Evolutionary conservation across 768 basidiomycete genomes (phyloP), one percentile per base, ranked within the genome.

Genomic region (Fistulinella prunicolor): DNA sequence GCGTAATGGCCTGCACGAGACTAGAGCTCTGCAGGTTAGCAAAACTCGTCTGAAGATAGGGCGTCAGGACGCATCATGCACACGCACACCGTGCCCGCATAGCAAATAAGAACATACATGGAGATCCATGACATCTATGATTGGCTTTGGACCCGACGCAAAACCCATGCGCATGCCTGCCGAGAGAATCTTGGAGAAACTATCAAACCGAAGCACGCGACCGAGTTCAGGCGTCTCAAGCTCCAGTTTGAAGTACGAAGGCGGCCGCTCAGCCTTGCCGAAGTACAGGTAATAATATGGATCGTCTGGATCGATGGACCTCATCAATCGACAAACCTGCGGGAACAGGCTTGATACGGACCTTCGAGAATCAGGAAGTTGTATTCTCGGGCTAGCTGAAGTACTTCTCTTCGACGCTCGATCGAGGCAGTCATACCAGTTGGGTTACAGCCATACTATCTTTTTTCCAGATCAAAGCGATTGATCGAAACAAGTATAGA

Each of bases 331-430:
- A 39, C 10, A 29, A 13, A 19, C 13, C 13, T 29, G 9, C 12
- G 32, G 38, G 28, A 37, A 20, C 8, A 21, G 10, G 19, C 26
- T 42, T 9, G 7, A 14, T 12, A 42, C 64, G 19, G 54, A 82
- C 91, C 91, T 79, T 95, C 93, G 40, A 95, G 70, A 59, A 96
- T 87, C 45, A 95, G 64, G 55, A 95, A 80, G 59, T 87, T 76
- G 63, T 91, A 77, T 58, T 87, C 76, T 48, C 77, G 75, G 13
- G 86, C 83, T 14, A 95, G 74, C 51, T 75, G 70, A 21, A 95
- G 76, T 7, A 91, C 80, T 63, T 85, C 81, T 65, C 80, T 73
- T 30, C 86, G 79, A 42, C 93, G 78, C 46, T 83, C 79, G 34
- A 79, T 66, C 3, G 86, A 76, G 6, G 86, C 79, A 4, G 91